Percentiles rank a stretch among this genome's conserved stretches.
Evolutionary conservation across 176 grass and related monocot species (phyloP).

Genomic region (Raddia guianensis): DNA sequence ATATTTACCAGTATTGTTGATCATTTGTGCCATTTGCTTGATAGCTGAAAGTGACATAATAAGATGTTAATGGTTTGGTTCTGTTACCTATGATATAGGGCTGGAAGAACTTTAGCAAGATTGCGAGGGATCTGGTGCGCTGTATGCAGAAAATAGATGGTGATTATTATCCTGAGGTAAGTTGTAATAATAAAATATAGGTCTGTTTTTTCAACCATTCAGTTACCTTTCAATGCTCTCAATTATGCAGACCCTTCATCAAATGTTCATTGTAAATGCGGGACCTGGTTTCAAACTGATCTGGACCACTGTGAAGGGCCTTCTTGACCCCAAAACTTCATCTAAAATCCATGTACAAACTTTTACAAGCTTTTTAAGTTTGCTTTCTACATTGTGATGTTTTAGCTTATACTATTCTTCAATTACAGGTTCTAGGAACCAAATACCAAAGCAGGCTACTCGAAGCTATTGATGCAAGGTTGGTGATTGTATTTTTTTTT

Average conservation of each 20-base stretch:
- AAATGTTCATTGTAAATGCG: slow-evolving; percentile 99
- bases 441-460: slow-evolving; percentile 95
- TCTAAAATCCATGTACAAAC: slow-evolving; percentile 91
- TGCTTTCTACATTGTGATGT: slow-evolving; percentile 21
- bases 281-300: slow-evolving; percentile 96
- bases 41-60: slow-evolving; percentile 13
- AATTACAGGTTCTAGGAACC: slow-evolving; percentile 79
- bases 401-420: slow-evolving; percentile 32
- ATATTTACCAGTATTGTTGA: slow-evolving; percentile 5
- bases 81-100: slow-evolving; percentile 51
- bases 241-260: slow-evolving; percentile 84
- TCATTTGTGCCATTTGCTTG: slow-evolving; percentile 26
- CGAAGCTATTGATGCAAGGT: slow-evolving; percentile 90
- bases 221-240: slow-evolving; percentile 15
- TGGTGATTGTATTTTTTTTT: slow-evolving; percentile 43
- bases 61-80: not conserved
- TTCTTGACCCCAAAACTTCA: slow-evolving; percentile 98
- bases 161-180: slow-evolving; percentile 96
- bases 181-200: slow-evolving; percentile 26
- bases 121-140: slow-evolving; percentile 85
- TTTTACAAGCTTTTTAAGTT: slow-evolving; percentile 30
- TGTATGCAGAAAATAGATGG: slow-evolving; percentile 97
- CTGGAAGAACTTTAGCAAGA: slow-evolving; percentile 95
- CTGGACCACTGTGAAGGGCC: slow-evolving; percentile 86
- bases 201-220: slow-evolving; percentile 16